Evolutionary conservation across 768 basidiomycete genomes (phyloP), one percentile per base, ranked within the genome.

Genomic region (Sarcodon aspratus): DNA sequence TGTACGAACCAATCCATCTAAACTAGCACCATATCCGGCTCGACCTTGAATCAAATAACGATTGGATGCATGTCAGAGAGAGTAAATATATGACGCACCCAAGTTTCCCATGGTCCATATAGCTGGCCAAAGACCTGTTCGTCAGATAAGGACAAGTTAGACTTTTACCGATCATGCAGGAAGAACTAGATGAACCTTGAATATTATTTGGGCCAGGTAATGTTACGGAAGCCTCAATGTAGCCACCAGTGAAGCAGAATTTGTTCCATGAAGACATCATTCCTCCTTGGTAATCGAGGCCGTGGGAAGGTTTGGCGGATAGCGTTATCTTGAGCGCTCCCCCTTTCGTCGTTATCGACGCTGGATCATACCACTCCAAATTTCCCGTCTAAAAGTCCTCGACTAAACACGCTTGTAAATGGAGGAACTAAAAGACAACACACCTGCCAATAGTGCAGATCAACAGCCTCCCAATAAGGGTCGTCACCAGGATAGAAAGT

Each of bases 221-320:
- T 6, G 73, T 70, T 6, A 86, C 80, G 3, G 68, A 73, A 0
- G 73, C 61, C 56, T 87, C 82, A 45, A 90, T 73, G 49, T 82
- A 77, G 31, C 91, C 89, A 31, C 85, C 86, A 13, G 86, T 86
- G 64, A 90, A 93, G 63, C 88, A 94, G 51, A 96, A 85, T 65
- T 92, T 90, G 64, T 92, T 93, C 85, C 69, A 73, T 6, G 70
- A 67, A 10, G 68, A 65, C 61, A 76, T 64, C 71, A 78, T 73
- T 7, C 73, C 74, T 44, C 69, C 58, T 33, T 67, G 67, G 59
- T 76, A 72, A 50, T 58, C 18, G 36, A 55, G 34, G 27, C 50
- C 49, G 54, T 51, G 84, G 32, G 72, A 85, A 45, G 68, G 60
- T 57, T 75, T 84, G 57, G 73, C 61, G n/a, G 66, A 79, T 56